A percentile compares a stretch with the other conserved stretches of the same genome.
phyloP scores from a whole-genome alignment of 495 filamentous ascomycete species.

The Schizothecium vesticola region DNA sequence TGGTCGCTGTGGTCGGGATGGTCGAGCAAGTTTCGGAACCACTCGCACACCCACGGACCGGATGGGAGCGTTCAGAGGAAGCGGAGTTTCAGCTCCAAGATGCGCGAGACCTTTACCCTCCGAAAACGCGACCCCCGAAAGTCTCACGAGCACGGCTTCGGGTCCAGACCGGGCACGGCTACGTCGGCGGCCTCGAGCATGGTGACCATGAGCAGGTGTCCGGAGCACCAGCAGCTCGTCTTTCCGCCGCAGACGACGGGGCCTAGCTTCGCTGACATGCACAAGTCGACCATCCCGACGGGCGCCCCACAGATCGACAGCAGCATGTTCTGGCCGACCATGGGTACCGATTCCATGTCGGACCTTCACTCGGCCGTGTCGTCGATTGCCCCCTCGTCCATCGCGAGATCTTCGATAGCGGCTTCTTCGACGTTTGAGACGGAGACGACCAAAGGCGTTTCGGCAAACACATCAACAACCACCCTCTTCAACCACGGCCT shows the following conservation, averaged over 20 bases:
- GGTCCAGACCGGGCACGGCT: slow-evolving; percentile 17
- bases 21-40: slow-evolving; percentile 15
- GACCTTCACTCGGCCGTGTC: slow-evolving; percentile 21
- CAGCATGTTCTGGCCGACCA: slow-evolving; percentile 21
- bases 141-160: slow-evolving; percentile 15
- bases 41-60: not conserved
- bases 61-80: slow-evolving; percentile 20
- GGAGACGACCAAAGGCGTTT: slow-evolving; percentile 13
- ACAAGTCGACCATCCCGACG: slow-evolving; percentile 12
- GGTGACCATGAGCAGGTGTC: slow-evolving; percentile 12
- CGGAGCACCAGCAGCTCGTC: slow-evolving; percentile 1
- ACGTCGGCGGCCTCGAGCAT: slow-evolving; percentile 14
- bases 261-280: slow-evolving; percentile 6
- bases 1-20: slow-evolving; percentile 30
- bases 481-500: slow-evolving; percentile 20
- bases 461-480: slow-evolving; percentile 28
- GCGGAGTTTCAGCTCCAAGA: slow-evolving; percentile 30
- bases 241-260: slow-evolving; percentile 10
- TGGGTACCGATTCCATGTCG: slow-evolving; percentile 15
- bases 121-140: slow-evolving; percentile 19
- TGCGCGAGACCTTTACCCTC: slow-evolving; percentile 25
- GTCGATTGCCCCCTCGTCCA: slow-evolving; percentile 21
- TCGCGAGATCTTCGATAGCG: slow-evolving; percentile 20
- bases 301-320: slow-evolving; percentile 15
- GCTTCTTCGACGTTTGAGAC: slow-evolving; percentile 19